Conservation (phyloP, 1,284 basidiomycete species). For the Clitocybe nebularis region DNA sequence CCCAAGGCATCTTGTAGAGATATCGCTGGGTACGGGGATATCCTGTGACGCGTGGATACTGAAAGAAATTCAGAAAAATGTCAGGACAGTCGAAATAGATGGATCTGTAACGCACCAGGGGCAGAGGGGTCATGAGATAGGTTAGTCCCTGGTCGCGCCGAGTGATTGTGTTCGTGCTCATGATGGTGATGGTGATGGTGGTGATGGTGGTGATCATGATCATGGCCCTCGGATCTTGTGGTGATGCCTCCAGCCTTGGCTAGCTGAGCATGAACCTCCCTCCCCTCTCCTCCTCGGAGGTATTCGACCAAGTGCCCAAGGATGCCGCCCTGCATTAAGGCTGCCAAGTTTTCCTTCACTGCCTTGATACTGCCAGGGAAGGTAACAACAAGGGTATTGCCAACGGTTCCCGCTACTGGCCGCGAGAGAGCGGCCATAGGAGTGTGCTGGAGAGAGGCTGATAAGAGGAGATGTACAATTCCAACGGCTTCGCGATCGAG, state of each 20-base stretch:
- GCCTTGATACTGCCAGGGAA: slow-evolving; percentile 85
- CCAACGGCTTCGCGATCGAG: slow-evolving; percentile 75
- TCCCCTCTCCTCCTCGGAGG: slow-evolving; percentile 66
- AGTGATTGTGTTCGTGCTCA: slow-evolving; percentile 23
- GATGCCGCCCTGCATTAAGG: slow-evolving; percentile 55
- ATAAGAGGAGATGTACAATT: slow-evolving; percentile 73
- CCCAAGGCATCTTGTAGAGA: slow-evolving; percentile 61
- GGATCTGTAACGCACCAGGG: slow-evolving; percentile 43
- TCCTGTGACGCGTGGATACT: slow-evolving; percentile 66
- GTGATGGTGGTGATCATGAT: slow-evolving; percentile 28
- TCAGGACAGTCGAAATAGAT: slow-evolving; percentile 1
- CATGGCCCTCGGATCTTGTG: slow-evolving; percentile 10
- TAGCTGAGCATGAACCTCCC: slow-evolving; percentile 48
- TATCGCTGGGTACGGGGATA: slow-evolving; percentile 76
- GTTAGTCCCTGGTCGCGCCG: slow-evolving; percentile 27
- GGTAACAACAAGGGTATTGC: slow-evolving; percentile 67
- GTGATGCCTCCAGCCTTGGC: slow-evolving; percentile 17
- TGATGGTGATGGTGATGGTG: slow-evolving; percentile 43
- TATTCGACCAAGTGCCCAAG: slow-evolving; percentile 74
- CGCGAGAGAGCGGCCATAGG: slow-evolving; percentile 80
- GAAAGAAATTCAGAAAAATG: slow-evolving; percentile 18
- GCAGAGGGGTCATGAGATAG: slow-evolving; percentile 68
- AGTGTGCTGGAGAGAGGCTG: slow-evolving; percentile 68
- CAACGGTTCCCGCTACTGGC: slow-evolving; percentile 73
- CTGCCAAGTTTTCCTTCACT: slow-evolving; percentile 73